Evolutionary conservation across 148 eudicot genomes (phyloP), one percentile per base, ranked within the genome.

Genomic region (Vaccinium corymbosum): DNA sequence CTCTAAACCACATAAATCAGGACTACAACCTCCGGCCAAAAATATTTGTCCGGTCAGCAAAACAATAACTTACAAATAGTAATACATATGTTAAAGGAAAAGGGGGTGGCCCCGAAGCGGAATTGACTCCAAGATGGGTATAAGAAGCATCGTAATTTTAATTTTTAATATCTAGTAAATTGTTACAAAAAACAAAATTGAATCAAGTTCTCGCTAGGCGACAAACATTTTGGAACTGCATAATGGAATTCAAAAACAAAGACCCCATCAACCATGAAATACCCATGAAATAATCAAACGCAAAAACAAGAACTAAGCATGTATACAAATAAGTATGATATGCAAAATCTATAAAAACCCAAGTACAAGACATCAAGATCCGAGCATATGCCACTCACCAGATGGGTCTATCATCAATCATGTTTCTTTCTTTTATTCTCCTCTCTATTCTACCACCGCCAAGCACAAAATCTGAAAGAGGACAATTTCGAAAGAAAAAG

Each of bases 321-420:
- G 3, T 55, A 55, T 19, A 55, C 57, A 55, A 55, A 55, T 29
- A 15, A 55, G 13, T 29, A 27, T 27, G 73, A 68, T 13, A 27
- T 29, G 13, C 15, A 15, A 16, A 68, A 22, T 13, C 25, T 68
- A 12, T 42, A 25, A 22, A n/a, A 10, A 66, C 15, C 72, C 72
- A 25, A 25, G n/a, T 25, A 50, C 61, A 62, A 52, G 57, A 81
- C 75, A 55, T 16, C 29, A 59, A 71, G 74, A 83, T 64, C 76
- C 29, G 52, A 57, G 49, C 62, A 81, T 50, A 46, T 77, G 29
- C 59, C 76, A 81, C 86, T 80, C 77, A 87, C 88, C 82, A 80
- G 82, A 87, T 80, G 72, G 84, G 84, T 76, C 77, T 56, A 19
- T n/a, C 80, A 62, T 75, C 81, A 80, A 64, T 38, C 83, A 52